Evolutionary conservation across 2,329 filamentous ascomycete genomes (phyloP).

Genomic region (Corinectria fuckeliana): DNA sequence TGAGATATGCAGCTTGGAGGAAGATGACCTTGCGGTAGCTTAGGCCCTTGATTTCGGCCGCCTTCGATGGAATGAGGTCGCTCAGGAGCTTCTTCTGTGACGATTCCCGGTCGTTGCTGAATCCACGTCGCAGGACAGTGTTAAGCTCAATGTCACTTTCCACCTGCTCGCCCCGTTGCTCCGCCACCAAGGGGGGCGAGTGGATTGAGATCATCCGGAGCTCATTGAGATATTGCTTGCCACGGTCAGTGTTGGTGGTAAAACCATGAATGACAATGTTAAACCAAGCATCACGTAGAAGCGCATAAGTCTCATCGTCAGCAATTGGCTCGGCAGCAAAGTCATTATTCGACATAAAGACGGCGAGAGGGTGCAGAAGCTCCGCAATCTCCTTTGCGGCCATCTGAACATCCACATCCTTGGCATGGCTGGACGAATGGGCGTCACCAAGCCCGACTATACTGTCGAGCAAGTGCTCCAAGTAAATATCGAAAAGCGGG

Average conservation of each 20-base stretch:
- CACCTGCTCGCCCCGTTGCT: conserved; percentile 85
- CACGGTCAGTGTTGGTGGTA: conserved; percentile 73
- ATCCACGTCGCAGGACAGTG: conserved; percentile 86
- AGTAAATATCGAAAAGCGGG: conserved; percentile 80
- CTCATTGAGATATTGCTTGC: conserved; percentile 75
- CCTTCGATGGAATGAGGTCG: conserved; percentile 75
- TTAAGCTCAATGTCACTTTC: conserved; percentile 98
- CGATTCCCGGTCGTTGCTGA: conserved; percentile 77
- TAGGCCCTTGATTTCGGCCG: conserved; percentile 79
- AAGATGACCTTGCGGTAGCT: conserved; percentile 94
- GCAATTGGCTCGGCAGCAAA: conserved; percentile 55
- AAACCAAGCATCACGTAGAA: conserved; percentile 95
- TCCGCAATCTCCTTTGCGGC: conserved; percentile 88
- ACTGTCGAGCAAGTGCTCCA: conserved; percentile 81
- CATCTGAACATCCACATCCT: conserved; percentile 79
- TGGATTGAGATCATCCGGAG: conserved; percentile 85
- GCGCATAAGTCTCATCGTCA: conserved; percentile 73
- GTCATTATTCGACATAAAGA: conserved; percentile 75
- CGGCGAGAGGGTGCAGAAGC: conserved; percentile 84
- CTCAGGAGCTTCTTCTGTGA: conserved; percentile 82
- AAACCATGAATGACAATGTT: conserved; percentile 97
- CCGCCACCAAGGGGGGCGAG: conserved; percentile 85
- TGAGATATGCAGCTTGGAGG: conserved; percentile 85
- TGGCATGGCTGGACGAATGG: conserved; percentile 74
- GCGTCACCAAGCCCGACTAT: conserved; percentile 91